Percentiles rank a stretch among this genome's conserved stretches.
Evolutionary conservation across 2,329 filamentous ascomycete species (phyloP).

Genomic region (Sphaerulina musiva): DNA sequence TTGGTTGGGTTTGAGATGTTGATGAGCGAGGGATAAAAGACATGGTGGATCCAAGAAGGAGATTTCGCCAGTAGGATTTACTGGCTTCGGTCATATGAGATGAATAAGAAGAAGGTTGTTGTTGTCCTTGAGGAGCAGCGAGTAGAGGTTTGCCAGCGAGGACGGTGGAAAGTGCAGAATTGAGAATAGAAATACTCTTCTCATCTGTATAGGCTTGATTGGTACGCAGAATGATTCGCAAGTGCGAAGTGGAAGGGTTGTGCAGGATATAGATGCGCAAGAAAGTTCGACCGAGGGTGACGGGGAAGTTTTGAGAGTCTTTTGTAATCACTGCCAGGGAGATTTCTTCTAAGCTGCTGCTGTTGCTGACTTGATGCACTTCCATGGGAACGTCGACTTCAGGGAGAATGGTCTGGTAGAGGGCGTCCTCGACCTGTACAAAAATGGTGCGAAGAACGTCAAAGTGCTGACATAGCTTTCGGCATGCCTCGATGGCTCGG

Average conservation of each 20-base stretch:
- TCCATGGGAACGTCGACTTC: conserved; percentile 6
- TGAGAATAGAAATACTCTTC: conserved; percentile 1
- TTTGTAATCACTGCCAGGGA: conserved; percentile 1
- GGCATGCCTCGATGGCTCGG: conserved; percentile 1
- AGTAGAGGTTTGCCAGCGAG: neutral
- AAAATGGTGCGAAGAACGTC: conserved; percentile 12
- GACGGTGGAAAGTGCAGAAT: conserved; percentile 1
- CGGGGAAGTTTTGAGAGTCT: neutral
- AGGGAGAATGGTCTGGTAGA: neutral
- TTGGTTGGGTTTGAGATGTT: neutral
- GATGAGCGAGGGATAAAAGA: neutral
- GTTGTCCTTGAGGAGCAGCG: too few species aligned
- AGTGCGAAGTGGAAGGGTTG: neutral
- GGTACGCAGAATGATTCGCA: conserved; percentile 4
- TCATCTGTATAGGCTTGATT: conserved; percentile 6
- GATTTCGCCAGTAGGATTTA: conserved; percentile 7
- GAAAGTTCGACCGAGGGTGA: neutral
- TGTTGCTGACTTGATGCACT: neutral
- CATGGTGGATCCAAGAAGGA: conserved; percentile 6
- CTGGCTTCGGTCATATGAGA: neutral
- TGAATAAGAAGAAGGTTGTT: too few species aligned
- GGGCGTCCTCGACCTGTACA: conserved; percentile 3
- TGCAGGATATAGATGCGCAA: conserved; percentile 9
- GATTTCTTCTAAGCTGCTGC: neutral
- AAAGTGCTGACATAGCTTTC: conserved; percentile 11